Evolutionary conservation across 345 rosid species (phyloP), one percentile per base, ranked within the genome.

Genomic region (Aurinia saxatilis): DNA sequence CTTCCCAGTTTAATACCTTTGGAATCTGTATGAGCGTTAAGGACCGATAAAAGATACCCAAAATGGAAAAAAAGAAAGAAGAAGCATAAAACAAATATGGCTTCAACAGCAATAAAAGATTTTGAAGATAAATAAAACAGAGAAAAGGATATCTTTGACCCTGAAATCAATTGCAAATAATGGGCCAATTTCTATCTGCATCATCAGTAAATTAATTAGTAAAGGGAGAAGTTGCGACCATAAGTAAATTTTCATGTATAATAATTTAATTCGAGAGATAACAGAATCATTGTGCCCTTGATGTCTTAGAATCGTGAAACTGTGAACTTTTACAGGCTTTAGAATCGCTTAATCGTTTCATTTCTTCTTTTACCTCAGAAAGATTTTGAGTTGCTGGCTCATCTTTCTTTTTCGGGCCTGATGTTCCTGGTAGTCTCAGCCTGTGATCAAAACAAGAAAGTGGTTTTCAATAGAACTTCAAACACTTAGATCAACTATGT

Each of bases 11-110:
- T 67, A 84, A 73, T 68, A 74, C 78, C 78, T 84, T 86, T 56
- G 97, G 99, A 23, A 90, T 82, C 82, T 90, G 99, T 90, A 63
- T 50, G 85, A 70, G 74, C 10, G 77, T 72, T 87, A 81, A 89
- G 95, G 70, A 63, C 37, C 47, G 7, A 45, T 38, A 56, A 54
- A 27, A 53, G 67, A 42, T 60, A 60, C 52, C 48, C 18, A 44
- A 60, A 44, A 34, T 40, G 65, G 21, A 10, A 46, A 60, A 21
- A 7, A 33, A 31, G n/a, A n/a, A n/a, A n/a, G n/a, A n/a, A n/a
- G n/a, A 10, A 51, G 6, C 15, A 54, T 10, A 3, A 56, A 54
- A 56, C 8, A 25, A 57, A 33, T 46, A 71, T 63, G 54, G 58
- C 45, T 41, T 48, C 47, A 10, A 23, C 33, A 0, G 41, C 27